These are phyloP conservation scores for Russula abietina DNA, from an alignment of 768 basidiomycete genomes.

Conservation along the genomic window DNA sequence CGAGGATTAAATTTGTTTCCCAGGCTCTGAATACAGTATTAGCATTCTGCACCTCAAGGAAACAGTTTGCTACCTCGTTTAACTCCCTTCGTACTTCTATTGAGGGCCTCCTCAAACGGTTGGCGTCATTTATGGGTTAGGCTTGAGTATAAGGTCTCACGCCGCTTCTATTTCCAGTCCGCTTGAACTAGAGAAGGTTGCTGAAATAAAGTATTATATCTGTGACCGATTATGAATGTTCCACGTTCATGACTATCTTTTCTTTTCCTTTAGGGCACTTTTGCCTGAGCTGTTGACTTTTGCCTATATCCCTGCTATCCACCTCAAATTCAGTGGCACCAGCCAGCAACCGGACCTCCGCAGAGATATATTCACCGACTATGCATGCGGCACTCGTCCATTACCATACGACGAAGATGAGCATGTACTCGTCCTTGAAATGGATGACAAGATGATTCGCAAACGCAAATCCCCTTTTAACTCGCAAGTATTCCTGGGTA, in stretches of 20 bases:
- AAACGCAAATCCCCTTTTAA: neutral
- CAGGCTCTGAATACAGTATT: slow-evolving; percentile 87
- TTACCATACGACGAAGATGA: slow-evolving; percentile 36
- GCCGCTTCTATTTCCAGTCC: slow-evolving; percentile 43
- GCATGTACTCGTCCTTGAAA: slow-evolving; percentile 48
- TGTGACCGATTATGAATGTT: neutral
- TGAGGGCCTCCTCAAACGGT: slow-evolving; percentile 74
- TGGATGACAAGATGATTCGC: slow-evolving; percentile 38
- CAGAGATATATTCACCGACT: slow-evolving; percentile 1
- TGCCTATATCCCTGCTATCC: slow-evolving; percentile 65
- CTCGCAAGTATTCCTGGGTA: slow-evolving; percentile 12
- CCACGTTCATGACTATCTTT: neutral
- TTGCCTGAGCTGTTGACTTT: slow-evolving; percentile 77
- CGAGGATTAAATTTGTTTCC: neutral
- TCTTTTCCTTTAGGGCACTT: slow-evolving; percentile 49
- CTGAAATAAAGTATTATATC: slow-evolving; percentile 69
- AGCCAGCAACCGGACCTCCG: slow-evolving; percentile 37
- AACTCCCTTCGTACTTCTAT: slow-evolving; percentile 70
- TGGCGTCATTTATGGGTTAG: slow-evolving; percentile 21
- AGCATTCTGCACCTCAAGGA: slow-evolving; percentile 77
- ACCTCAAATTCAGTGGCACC: slow-evolving; percentile 49
- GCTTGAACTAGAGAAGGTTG: slow-evolving; percentile 67
- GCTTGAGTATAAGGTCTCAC: slow-evolving; percentile 8
- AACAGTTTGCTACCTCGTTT: slow-evolving; percentile 77
- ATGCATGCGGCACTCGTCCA: slow-evolving; percentile 25